Evolutionary conservation across 78 protist genomes (phyloP).

Genomic region (Monosiga brevicollis): DNA sequence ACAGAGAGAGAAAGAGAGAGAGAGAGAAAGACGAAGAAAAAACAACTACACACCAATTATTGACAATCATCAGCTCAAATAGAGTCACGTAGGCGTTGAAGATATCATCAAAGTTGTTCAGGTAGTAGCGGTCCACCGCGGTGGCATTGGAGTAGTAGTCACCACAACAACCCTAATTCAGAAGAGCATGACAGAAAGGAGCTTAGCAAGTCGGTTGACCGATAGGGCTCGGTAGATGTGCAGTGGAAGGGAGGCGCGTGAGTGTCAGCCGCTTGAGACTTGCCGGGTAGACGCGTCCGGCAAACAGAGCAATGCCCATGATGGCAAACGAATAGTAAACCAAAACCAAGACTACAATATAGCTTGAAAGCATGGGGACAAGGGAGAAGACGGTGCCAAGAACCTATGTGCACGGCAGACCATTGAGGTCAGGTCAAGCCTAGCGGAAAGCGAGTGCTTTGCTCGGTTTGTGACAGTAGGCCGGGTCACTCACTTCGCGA

Average conservation of each 20-base stretch:
- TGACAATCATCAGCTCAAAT: slow-evolving; percentile 33
- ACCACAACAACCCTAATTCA: neutral
- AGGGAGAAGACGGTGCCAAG: neutral
- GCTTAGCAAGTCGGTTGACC: too few relatives aligned
- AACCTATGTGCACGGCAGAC: too few relatives aligned
- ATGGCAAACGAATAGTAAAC: slow-evolving; percentile 5
- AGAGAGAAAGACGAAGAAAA: too few relatives aligned
- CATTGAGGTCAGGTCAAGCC: too few relatives aligned
- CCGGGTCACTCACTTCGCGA: neutral
- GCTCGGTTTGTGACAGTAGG: too few relatives aligned
- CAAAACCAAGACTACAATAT: neutral
- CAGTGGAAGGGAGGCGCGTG: too few relatives aligned
- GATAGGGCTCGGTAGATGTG: too few relatives aligned
- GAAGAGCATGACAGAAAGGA: too few relatives aligned
- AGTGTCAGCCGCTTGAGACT: too few relatives aligned
- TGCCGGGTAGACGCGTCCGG: neutral
- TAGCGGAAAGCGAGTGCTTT: too few relatives aligned
- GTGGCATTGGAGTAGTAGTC: neutral
- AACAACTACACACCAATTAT: too few relatives aligned
- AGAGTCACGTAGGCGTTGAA: slow-evolving; percentile 1
- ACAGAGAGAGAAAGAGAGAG: too few relatives aligned
- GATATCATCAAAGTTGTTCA: slow-evolving; percentile 9
- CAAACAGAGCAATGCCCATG: slow-evolving; percentile 8
- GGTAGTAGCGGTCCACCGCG: neutral
- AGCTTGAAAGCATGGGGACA: neutral